Evolutionary conservation across 1,284 basidiomycete genomes (phyloP).

Genomic region (Rhizopogon hawkerae): DNA sequence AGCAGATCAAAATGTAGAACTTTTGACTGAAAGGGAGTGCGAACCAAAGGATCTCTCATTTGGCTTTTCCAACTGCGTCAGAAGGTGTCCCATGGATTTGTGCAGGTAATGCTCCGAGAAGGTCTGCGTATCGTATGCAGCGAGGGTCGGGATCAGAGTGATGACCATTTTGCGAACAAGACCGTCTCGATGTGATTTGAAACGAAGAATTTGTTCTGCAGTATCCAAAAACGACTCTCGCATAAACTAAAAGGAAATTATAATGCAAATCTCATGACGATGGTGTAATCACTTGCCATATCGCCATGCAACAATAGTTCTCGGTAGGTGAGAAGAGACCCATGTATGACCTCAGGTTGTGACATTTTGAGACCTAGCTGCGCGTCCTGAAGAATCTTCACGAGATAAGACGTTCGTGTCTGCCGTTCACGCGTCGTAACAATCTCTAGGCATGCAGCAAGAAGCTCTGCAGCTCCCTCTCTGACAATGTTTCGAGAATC

Average conservation of each 20-base stretch:
- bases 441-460: constrained; percentile 85
- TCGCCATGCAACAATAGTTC: constrained; percentile 90
- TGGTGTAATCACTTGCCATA: constrained; percentile 50
- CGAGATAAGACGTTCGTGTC: constrained; percentile 58
- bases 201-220: constrained; percentile 86
- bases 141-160: constrained; percentile 86
- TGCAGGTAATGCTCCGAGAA: constrained; percentile 87
- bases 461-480: constrained; percentile 84
- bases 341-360: constrained; percentile 84
- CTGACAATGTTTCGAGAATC: constrained; percentile 81
- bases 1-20: constrained; percentile 8
- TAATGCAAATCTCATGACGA: neutral
- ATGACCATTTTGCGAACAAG: constrained; percentile 91
- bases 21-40: constrained; percentile 8
- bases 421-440: constrained; percentile 67
- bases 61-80: constrained; percentile 84
- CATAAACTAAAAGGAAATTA: constrained; percentile 66
- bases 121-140: constrained; percentile 88
- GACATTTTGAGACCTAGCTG: constrained; percentile 78
- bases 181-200: constrained; percentile 80
- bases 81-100: constrained; percentile 85
- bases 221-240: constrained; percentile 82
- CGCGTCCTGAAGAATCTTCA: constrained; percentile 82
- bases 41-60: constrained; percentile 83
- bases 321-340: constrained; percentile 86